Evolutionary conservation across 2,329 filamentous ascomycete genomes (phyloP).

Genomic region (Lasiodiplodia gonubiensis): DNA sequence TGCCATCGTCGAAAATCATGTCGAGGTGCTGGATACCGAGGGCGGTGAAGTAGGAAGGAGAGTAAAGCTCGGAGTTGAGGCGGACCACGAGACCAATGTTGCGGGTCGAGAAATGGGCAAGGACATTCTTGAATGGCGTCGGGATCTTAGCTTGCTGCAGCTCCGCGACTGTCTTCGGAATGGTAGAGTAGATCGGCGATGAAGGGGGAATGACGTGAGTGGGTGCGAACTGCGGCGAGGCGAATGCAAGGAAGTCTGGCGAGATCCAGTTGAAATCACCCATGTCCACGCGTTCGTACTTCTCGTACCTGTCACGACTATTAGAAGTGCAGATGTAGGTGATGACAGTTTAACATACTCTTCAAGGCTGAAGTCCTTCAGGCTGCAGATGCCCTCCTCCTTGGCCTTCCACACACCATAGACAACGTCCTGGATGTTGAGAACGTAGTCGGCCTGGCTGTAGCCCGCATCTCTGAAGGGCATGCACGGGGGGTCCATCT

Average conservation of each 20-base stretch:
- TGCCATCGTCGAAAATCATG: slow-evolving; percentile 99
- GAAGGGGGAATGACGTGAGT: slow-evolving; percentile 73
- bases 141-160: slow-evolving; percentile 75
- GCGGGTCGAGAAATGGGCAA: slow-evolving; percentile 84
- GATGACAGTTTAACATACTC: slow-evolving; percentile 60
- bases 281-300: slow-evolving; percentile 93
- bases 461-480: slow-evolving; percentile 98
- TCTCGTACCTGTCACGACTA: slow-evolving; percentile 73
- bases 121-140: slow-evolving; percentile 91
- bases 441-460: slow-evolving; percentile 94
- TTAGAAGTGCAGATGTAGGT: slow-evolving; percentile 31
- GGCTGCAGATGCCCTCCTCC: slow-evolving; percentile 87
- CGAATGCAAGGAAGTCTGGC: slow-evolving; percentile 92
- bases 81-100: slow-evolving; percentile 93
- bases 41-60: slow-evolving; percentile 94
- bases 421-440: slow-evolving; percentile 95
- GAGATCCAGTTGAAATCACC: slow-evolving; percentile 99
- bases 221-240: slow-evolving; percentile 86
- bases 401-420: slow-evolving; percentile 99
- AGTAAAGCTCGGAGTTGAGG: slow-evolving; percentile 94
- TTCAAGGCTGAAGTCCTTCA: slow-evolving; percentile 94
- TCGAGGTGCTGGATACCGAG: slow-evolving; percentile 94
- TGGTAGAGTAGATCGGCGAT: slow-evolving; percentile 73
- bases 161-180: slow-evolving; percentile 78
- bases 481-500: slow-evolving; percentile 97